Evolutionary conservation across 106 monocot species (phyloP).

Genomic region (Xerophyta viscosa): DNA sequence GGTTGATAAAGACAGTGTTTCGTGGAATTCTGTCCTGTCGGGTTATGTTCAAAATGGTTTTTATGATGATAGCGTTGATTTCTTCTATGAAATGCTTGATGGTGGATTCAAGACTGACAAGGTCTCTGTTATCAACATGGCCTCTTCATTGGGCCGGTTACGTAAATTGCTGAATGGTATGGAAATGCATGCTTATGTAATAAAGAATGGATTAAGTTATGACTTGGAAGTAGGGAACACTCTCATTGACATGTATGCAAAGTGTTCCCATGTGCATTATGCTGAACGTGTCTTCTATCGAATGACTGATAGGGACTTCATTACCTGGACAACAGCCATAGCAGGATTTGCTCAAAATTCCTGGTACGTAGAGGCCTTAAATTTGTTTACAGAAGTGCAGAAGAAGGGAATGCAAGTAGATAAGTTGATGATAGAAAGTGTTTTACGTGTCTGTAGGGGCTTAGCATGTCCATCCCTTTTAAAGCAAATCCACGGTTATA

Average conservation of each 20-base stretch:
- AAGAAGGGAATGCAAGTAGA: conserved; percentile 34
- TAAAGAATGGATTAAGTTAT: conserved; percentile 52
- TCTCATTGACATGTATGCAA: conserved; percentile 68
- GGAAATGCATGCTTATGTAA: conserved; percentile 79
- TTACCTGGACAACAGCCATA: conserved; percentile 63
- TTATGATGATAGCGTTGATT: conserved; percentile 30
- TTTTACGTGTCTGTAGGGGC: conserved; percentile 41
- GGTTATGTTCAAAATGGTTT: conserved; percentile 59
- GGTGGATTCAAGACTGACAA: conserved; percentile 39
- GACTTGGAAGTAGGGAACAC: conserved; percentile 72
- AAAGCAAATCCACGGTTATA: conserved; percentile 56
- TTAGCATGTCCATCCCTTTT: conserved; percentile 20
- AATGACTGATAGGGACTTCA: conserved; percentile 43
- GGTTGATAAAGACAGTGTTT: conserved; percentile 53
- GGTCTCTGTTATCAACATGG: conserved; percentile 49
- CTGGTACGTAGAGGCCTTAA: conserved; percentile 29
- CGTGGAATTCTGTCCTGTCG: conserved; percentile 93
- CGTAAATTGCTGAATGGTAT: conserved; percentile 34
- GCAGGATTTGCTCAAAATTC: conserved; percentile 37
- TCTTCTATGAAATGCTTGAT: conserved; percentile 42
- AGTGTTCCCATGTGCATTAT: conserved; percentile 31
- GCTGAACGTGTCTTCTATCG: conserved; percentile 28
- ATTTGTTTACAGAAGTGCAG: conserved; percentile 35
- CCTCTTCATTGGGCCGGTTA: conserved; percentile 56
- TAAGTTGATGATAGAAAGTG: conserved; percentile 55